Conservation (phyloP, 1,139 yeast genomes). For the Taiozyma sp. region DNA sequence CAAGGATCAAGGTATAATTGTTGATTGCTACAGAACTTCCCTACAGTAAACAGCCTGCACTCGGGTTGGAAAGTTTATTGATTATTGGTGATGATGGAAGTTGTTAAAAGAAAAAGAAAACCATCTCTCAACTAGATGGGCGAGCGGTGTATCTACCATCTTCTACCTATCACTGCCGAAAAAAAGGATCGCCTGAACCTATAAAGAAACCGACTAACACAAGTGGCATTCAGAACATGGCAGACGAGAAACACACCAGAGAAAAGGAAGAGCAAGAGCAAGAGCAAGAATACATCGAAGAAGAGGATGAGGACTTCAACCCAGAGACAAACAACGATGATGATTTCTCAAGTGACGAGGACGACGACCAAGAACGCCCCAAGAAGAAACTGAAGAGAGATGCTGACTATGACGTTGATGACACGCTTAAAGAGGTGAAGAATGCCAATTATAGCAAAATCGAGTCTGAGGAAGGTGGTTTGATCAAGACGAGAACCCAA, state of each 20-base stretch:
- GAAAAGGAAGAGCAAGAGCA: slow-evolving; percentile 17
- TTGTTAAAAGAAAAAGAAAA: too few species aligned
- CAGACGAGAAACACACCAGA: neutral
- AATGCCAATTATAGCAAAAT: slow-evolving; percentile 36
- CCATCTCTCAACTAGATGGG: too few species aligned
- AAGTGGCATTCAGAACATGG: neutral
- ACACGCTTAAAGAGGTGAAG: slow-evolving; percentile 29
- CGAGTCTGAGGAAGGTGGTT: slow-evolving; percentile 49
- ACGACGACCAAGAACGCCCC: slow-evolving; percentile 14
- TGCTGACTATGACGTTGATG: slow-evolving; percentile 19
- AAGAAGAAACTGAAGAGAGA: slow-evolving; percentile 17
- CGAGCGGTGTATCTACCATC: too few species aligned
- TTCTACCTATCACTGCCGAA: too few species aligned
- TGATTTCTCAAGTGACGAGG: slow-evolving; percentile 23
- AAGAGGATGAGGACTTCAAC: slow-evolving; percentile 63
- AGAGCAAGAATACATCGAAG: slow-evolving; percentile 43
- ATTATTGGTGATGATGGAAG: too few species aligned
- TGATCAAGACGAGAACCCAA: slow-evolving; percentile 53
- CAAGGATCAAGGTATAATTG: too few species aligned
- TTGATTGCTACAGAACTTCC: too few species aligned
- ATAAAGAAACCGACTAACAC: neutral
- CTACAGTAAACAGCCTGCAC: too few species aligned
- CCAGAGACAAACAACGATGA: slow-evolving; percentile 32
- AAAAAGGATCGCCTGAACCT: too few species aligned
- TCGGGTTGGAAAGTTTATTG: too few species aligned